These are phyloP conservation scores for Atalantia buxifolia DNA, from an alignment of 345 rosid species.

Conservation along the genomic window DNA sequence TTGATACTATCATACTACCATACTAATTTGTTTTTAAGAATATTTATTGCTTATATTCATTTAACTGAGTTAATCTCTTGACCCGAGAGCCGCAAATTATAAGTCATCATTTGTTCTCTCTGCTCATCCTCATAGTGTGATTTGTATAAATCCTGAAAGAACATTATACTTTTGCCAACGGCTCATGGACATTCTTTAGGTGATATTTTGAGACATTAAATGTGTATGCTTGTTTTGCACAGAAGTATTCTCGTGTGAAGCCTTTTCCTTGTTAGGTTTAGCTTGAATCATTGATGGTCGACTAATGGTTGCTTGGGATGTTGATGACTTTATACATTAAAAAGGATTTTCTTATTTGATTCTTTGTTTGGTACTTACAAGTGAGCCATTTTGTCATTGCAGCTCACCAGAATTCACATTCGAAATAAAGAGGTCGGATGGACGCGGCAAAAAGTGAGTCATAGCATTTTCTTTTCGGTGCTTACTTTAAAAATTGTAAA, in stretches of 20 bases:
- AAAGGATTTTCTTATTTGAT: neutral
- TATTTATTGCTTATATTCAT: neutral
- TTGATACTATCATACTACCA: neutral
- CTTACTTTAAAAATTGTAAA: neutral
- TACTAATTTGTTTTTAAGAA: neutral
- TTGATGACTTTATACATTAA: neutral
- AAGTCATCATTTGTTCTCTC: neutral
- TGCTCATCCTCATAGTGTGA: neutral
- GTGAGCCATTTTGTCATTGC: constrained; percentile 16
- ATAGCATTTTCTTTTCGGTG: neutral
- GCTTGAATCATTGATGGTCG: neutral
- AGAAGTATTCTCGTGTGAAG: neutral
- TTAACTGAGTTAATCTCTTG: neutral
- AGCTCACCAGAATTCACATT: constrained; percentile 56
- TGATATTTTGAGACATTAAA: neutral
- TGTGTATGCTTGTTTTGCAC: neutral
- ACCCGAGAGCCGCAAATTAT: neutral
- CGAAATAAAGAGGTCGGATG: constrained; percentile 52
- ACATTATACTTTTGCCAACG: neutral
- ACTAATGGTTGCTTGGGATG: neutral
- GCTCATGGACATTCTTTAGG: neutral
- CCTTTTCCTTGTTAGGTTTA: neutral
- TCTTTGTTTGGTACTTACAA: neutral
- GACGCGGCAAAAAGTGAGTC: constrained; percentile 68
- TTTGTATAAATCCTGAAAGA: neutral